Percentiles rank a stretch among this genome's conserved stretches.
These are phyloP conservation scores for Melampsora occidentalis DNA, from an alignment of 1,284 basidiomycete species.

Conservation along the genomic window DNA sequence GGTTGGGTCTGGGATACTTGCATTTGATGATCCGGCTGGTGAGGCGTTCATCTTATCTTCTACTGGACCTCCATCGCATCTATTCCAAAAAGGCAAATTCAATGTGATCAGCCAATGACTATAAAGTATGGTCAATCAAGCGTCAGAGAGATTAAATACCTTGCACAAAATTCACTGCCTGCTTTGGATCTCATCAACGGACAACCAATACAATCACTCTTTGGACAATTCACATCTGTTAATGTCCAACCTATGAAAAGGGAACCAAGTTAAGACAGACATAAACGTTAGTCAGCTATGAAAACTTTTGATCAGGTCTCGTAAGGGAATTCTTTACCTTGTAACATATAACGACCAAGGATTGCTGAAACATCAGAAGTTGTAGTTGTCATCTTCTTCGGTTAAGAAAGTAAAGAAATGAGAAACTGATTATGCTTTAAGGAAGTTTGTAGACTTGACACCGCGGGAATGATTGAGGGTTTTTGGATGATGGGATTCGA, in stretches of 20 bases:
- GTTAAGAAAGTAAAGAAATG: no score
- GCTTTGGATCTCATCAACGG: conserved; percentile 21
- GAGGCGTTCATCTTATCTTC: not conserved
- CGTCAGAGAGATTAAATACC: not conserved
- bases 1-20: not conserved
- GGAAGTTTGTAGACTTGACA: no score
- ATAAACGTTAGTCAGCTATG: not conserved
- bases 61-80: conserved; percentile 18
- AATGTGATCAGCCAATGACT: not conserved
- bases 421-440: no score
- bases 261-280: not conserved
- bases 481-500: no score
- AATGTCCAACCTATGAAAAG: conserved; percentile 11
- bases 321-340: conserved; percentile 4
- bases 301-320: not conserved
- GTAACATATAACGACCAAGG: conserved; percentile 8
- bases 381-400: not conserved
- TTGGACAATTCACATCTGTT: conserved; percentile 14
- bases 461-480: no score
- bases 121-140: not conserved
- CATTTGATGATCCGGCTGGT: not conserved
- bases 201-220: conserved; percentile 10
- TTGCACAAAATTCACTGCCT: conserved; percentile 12
- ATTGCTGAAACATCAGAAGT: conserved; percentile 1
- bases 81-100: not conserved